Percentiles rank a stretch among this genome's conserved stretches.
These are phyloP conservation scores for Aristolochia contorta DNA, from an alignment of 164 flowering plant genomes.

Conservation along the genomic window DNA sequence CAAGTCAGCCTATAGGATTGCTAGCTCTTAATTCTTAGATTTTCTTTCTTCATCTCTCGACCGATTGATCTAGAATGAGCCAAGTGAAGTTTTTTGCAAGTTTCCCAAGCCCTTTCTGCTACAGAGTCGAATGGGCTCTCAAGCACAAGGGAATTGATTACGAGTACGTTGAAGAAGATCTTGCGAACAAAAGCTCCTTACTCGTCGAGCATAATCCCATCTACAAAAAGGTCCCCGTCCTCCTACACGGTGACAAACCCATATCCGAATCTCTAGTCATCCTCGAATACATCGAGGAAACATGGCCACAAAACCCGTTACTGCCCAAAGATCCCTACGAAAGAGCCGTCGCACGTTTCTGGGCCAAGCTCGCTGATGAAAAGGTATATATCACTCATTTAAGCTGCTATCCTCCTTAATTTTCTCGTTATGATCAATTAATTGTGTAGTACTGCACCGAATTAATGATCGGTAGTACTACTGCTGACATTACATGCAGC, in stretches of 20 bases:
- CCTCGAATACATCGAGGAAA: conserved; percentile 9
- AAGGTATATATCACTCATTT: background rate
- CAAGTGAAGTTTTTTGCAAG: conserved; percentile 14
- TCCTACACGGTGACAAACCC: conserved; percentile 4
- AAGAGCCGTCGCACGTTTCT: conserved; percentile 21
- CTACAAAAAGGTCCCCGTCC: conserved; percentile 9
- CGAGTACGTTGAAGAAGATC: conserved; percentile 17
- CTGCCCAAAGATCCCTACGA: conserved; percentile 14
- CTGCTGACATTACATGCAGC: too few species aligned
- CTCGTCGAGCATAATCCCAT: conserved; percentile 11
- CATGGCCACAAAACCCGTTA: conserved; percentile 8
- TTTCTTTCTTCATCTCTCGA: too few species aligned
- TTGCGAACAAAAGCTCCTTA: conserved; percentile 18
- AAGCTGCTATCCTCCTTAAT: background rate
- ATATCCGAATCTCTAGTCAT: conserved; percentile 6
- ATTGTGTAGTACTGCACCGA: too few species aligned
- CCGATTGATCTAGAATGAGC: background rate
- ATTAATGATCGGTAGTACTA: too few species aligned
- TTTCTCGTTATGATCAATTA: background rate
- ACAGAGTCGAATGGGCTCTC: conserved; percentile 20
- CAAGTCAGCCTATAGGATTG: background rate
- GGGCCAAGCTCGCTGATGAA: conserved; percentile 8
- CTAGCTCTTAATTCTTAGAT: background rate
- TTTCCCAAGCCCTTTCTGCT: conserved; percentile 8
- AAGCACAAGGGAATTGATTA: conserved; percentile 21